Percentiles rank a stretch among this genome's conserved stretches.
These are phyloP conservation scores for Phytophthora colocasiae DNA, from an alignment of 352 stramenopile genomes.

Conservation along the genomic window DNA sequence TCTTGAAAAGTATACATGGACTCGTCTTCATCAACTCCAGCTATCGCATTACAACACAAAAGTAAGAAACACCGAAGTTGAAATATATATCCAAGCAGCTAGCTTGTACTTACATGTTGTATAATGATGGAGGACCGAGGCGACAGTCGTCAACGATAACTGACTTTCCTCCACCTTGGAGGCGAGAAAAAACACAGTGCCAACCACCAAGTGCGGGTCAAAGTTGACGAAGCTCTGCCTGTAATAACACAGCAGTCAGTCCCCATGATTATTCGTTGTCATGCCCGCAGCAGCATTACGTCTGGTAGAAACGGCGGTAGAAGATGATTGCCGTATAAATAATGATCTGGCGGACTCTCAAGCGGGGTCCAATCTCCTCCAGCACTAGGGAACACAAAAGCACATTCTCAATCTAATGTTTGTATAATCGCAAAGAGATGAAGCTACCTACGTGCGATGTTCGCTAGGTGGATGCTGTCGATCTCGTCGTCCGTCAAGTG, in stretches of 20 bases:
- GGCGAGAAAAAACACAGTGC: constrained; percentile 87
- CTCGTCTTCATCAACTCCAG: constrained; percentile 85
- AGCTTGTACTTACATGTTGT: constrained; percentile 67
- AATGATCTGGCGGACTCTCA: constrained; percentile 90
- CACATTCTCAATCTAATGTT: not conserved
- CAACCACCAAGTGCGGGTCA: constrained; percentile 85
- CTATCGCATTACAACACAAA: constrained; percentile 31
- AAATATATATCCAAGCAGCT: not conserved
- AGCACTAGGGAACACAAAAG: constrained; percentile 58
- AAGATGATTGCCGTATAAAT: constrained; percentile 93
- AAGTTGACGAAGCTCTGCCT: constrained; percentile 93
- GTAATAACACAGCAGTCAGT: constrained; percentile 16
- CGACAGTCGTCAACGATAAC: constrained; percentile 78
- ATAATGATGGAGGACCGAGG: constrained; percentile 86
- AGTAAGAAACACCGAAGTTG: not conserved
- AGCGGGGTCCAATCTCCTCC: constrained; percentile 81
- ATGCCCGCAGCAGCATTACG: constrained; percentile 40
- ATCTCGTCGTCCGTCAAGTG: constrained; percentile 85
- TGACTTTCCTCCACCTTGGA: constrained; percentile 91
- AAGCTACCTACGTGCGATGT: constrained; percentile 71
- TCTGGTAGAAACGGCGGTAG: constrained; percentile 91
- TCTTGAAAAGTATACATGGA: constrained; percentile 91
- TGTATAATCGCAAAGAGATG: no score
- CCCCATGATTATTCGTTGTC: not conserved
- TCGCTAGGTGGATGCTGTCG: constrained; percentile 89